A percentile compares a stretch with the other conserved stretches of the same genome.
phyloP scores from a whole-genome alignment of 306 rosid genomes.

The Heteromeles arbutifolia region DNA sequence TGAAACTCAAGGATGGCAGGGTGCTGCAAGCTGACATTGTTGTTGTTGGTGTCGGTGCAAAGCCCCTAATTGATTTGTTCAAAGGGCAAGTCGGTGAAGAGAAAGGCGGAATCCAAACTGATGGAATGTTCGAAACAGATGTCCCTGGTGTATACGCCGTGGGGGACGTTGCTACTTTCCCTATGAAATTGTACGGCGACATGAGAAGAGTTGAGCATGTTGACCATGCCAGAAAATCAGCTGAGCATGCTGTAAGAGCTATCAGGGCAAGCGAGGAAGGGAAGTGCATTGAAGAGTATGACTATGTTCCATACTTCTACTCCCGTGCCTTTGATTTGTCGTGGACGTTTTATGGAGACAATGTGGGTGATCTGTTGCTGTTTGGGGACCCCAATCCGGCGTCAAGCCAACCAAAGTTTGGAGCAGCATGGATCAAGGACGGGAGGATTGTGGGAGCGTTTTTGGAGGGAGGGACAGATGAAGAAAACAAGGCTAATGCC shows the following conservation, averaged over 20 bases:
- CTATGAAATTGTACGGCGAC: slow-evolving; percentile 21
- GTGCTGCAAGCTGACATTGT: slow-evolving; percentile 36
- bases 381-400: slow-evolving; percentile 20
- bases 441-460: slow-evolving; percentile 38
- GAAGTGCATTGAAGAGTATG: slow-evolving; percentile 18
- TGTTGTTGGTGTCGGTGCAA: slow-evolving; percentile 39
- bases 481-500: slow-evolving; percentile 35
- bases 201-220: slow-evolving; percentile 45
- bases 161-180: slow-evolving; percentile 36
- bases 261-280: slow-evolving; percentile 25
- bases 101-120: slow-evolving; percentile 33
- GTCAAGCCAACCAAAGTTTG: slow-evolving; percentile 28
- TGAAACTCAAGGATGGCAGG: slow-evolving; percentile 31
- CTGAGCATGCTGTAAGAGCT: slow-evolving; percentile 34
- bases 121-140: slow-evolving; percentile 27
- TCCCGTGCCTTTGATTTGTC: slow-evolving; percentile 34
- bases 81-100: slow-evolving; percentile 24
- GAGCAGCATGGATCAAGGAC: slow-evolving; percentile 32
- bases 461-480: slow-evolving; percentile 40
- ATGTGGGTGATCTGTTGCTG: slow-evolving; percentile 30
- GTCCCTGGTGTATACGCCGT: slow-evolving; percentile 23
- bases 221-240: slow-evolving; percentile 43
- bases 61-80: slow-evolving; percentile 26
- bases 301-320: slow-evolving; percentile 33
- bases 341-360: slow-evolving; percentile 41